These are phyloP conservation scores for Botrytis cinerea DNA, from an alignment of 2,329 filamentous ascomycete genomes.

Conservation along the genomic window DNA sequence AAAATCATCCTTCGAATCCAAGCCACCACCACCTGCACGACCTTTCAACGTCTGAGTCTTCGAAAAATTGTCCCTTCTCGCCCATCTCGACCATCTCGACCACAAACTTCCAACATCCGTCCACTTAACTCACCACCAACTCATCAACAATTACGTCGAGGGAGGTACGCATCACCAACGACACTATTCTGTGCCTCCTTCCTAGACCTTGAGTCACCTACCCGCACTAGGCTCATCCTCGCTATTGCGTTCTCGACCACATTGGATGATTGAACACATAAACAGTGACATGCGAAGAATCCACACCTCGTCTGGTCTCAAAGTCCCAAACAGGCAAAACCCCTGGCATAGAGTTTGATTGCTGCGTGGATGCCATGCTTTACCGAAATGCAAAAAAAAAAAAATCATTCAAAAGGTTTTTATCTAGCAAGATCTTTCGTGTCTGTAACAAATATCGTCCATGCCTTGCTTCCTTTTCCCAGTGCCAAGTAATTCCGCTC, in stretches of 20 bases:
- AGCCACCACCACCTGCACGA: background rate
- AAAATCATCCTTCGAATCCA: slow-evolving; percentile 9
- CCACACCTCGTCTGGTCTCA: slow-evolving; percentile 7
- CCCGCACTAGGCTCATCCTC: background rate
- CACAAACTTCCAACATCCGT: background rate
- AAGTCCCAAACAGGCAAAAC: background rate
- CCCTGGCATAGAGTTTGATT: background rate
- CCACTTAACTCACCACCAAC: background rate
- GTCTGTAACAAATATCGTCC: background rate
- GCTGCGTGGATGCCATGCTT: background rate
- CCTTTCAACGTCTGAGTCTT: background rate
- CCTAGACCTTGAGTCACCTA: background rate
- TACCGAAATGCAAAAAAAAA: background rate
- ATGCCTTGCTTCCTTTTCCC: background rate
- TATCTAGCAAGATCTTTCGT: background rate
- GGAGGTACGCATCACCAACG: slow-evolving; percentile 1
- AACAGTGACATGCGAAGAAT: slow-evolving; percentile 4
- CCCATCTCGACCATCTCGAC: background rate
- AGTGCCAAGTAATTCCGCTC: slow-evolving; percentile 14
- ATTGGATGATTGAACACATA: background rate
- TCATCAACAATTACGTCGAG: background rate
- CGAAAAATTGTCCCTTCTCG: background rate
- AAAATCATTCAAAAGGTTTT: background rate
- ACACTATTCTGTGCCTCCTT: background rate
- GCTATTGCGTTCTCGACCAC: background rate